Base-by-base conservation (phyloP, 2,329 filamentous ascomycete species). In the Xylaria sp. region DNA sequence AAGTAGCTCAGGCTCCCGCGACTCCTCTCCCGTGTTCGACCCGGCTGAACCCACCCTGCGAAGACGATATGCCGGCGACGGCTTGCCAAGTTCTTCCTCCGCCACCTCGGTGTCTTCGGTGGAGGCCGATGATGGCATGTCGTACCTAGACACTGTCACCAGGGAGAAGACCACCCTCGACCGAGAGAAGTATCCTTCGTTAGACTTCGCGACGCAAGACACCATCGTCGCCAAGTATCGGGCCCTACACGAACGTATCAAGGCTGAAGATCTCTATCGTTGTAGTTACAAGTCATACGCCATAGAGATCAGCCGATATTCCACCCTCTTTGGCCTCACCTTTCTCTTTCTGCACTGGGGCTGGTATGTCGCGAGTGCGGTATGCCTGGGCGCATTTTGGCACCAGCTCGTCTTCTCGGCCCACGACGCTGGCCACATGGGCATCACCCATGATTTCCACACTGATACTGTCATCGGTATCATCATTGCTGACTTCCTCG, bases 351-450 rank as follows among this genome's bases (percentile, higher is more conserved):
- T 94, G 18, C 79, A 72, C 16, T 76, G 76, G 66, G 80, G 80
- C 34, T 91, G 88, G 83, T 93, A 90, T 66, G 78, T 75, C 44
- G 75, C 82, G 2, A 90, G 90, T 52, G 92, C 85, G 1, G 70
- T 90, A 44, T 91, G 87, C 63, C 78, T 97, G 2, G 94, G 93
- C 18, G 79, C 84, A 58, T 82, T 96, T 67, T 97, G 94, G 93
- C 94, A 97, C 69, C 94, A 97, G 70, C 81, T 97, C 22, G 89
- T 93, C 47, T 99, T 99, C 69, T 88, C 88, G 1, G 94, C 91
- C 56, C 94, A 99, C 72, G 94, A 99, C 77, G 91, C 93, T 46
- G 92, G 91, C 6, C 94, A 99, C 72, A 96, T 97, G 89, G 94
- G 91, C 62, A 96, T 99, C 65, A 99, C 94, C 2, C 93, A 97